Base-by-base conservation (phyloP, 2,329 filamentous ascomycete species). In the Arthrobotrys sinensis region DNA sequence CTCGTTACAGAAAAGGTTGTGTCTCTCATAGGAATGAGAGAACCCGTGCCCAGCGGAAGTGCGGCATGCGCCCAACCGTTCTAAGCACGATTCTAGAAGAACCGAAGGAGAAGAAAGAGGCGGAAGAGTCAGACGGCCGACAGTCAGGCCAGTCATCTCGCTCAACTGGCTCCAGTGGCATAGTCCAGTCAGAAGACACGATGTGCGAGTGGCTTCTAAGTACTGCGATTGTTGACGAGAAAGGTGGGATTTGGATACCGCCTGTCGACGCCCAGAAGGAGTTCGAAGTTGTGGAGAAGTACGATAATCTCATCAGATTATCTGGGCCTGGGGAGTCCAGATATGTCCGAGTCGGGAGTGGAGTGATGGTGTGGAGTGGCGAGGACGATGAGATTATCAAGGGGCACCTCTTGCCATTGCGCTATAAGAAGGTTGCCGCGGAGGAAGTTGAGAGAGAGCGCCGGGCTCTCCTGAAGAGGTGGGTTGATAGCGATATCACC, bases 131-230 rank as follows among this genome's bases (percentile, higher is more conserved):
- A 5, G 19, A 21, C 32, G 50, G n/a, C 14, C 24, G 32, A 38
- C n/a, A 21, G 5, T 34, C 28, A n/a, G 52, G 19, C 19, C 12
- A 16, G 4, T 45, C n/a, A 8, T 45, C 12, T 3, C 55, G 10
- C 14, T 40, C 19, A 3, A 24, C n/a, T 8, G n/a, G 11, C 5
- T 12, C 55, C 5, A 60, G 34, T 14, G 36, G 16, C 2, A 40
- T 24, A 14, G 16, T 60, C 11, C n/a, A 19, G 52, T 38, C 32
- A 32, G 14, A 36, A 7, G 55, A 8, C 14, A 43, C 16, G n/a
- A 60, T 60, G 55, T 60, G n/a, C 12, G 36, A 21, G 55, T 60
- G 55, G 55, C 36, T 60, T 24, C 55, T 60, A 2, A 60, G 19
- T 11, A 60, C 19, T 7, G 55, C 55, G 19, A 40, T 60, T 28